Percentiles rank a stretch among this genome's conserved stretches.
Evolutionary conservation across 257 asterid genomes (phyloP).

Genomic region (Verbena officinalis): DNA sequence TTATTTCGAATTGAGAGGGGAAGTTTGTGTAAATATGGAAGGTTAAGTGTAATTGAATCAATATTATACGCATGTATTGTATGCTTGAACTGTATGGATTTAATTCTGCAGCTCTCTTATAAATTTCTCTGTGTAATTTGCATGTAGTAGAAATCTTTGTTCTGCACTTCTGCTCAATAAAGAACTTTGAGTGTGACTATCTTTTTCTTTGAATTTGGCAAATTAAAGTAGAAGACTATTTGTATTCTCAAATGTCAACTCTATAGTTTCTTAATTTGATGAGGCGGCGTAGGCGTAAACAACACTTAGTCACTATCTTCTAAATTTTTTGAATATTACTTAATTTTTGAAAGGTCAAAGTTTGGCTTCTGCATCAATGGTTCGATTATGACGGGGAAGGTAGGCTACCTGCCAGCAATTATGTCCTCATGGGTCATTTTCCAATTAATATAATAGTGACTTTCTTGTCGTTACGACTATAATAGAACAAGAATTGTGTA

Average conservation of each 20-base stretch:
- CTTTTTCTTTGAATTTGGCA: constrained; percentile 13
- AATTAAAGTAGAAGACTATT: constrained; percentile 6
- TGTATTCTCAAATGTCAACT: constrained; percentile 30
- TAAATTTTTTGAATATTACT: constrained; percentile 4
- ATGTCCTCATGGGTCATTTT: constrained; percentile 21
- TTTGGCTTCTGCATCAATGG: constrained; percentile 22
- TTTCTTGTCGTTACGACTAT: not conserved
- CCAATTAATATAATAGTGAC: constrained; percentile 10
- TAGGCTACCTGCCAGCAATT: constrained; percentile 24
- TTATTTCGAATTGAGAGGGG: no score
- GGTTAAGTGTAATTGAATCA: not conserved
- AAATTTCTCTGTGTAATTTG: not conserved
- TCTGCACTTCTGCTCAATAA: no score
- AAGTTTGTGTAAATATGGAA: no score
- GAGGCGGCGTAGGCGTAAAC: constrained; percentile 26
- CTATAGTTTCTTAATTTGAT: constrained; percentile 21
- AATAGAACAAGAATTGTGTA: constrained; percentile 20
- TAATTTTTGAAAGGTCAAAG: constrained; percentile 29
- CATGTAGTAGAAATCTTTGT: not conserved
- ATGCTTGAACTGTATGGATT: constrained; percentile 2
- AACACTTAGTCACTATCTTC: constrained; percentile 26
- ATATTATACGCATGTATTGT: not conserved
- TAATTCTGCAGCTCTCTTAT: not conserved
- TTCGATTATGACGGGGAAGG: constrained; percentile 30
- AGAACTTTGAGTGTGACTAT: not conserved